Evolutionary conservation across 768 basidiomycete species (phyloP), one percentile per base, ranked within the genome.

Genomic region (Leccinum rimulosum): DNA sequence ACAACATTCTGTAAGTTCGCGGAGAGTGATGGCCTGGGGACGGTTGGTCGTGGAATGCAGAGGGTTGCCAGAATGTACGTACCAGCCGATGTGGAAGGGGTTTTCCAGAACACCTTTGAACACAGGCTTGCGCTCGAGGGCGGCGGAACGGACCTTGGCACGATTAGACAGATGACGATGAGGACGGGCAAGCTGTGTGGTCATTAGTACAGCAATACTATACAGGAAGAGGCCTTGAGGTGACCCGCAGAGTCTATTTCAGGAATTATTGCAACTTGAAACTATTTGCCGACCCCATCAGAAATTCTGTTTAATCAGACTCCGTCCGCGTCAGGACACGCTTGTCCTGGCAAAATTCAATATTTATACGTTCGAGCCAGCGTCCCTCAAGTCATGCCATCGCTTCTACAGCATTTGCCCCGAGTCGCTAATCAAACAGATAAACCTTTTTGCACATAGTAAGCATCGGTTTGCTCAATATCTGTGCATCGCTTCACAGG

Each of bases 31-130:
- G 88, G 89, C 89, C 89, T 90, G 61, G 31, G 35, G 19, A 27
- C 43, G 56, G 53, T 66, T 52, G 54, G 40, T 43, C 10, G 36
- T 10, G 25, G 10, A 14, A 17, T 50, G 12, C 9, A 33, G 30
- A 25, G 38, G 25, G 59, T 52, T 15, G 35, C 25, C 25, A 25
- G 30, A 61, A 64, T 49, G 58, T 60, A 59, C 67, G 4, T 66
- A 91, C 91, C 91, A 93, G 68, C 74, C 70, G 15, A 92, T 76
- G 11, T 80, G 79, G 64, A 88, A 87, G 3, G 91, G 91, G 59
- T 82, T 92, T 53, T 86, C 85, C 25, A 93, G 74, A 1, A 87
- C 86, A 58, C 82, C 80, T 63, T 84, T 91, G 75, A 84, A 91
- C 1, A 86, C 82, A 1, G 77, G 74, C 66, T 86, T 92, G 50